Percentiles rank a stretch among this genome's conserved stretches.
phyloP scores from a whole-genome alignment of 306 rosid genomes.

The Vachellia collinsii region DNA sequence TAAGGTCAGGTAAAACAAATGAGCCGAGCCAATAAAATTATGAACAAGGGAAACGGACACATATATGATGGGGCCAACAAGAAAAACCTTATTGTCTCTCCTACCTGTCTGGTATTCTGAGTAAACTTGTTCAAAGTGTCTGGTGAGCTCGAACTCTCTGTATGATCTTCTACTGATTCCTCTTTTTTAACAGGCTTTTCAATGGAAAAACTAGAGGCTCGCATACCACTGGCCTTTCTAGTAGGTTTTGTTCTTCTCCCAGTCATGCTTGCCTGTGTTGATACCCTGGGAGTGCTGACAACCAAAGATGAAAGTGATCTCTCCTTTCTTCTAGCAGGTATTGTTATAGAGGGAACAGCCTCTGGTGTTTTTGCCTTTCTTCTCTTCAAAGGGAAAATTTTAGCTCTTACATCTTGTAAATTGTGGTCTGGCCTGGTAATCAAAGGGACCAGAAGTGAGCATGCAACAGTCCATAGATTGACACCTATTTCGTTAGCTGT shows the following conservation, averaged over 20 bases:
- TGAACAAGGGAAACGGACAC: constrained; percentile 16
- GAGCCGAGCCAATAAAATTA: neutral
- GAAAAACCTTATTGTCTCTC: constrained; percentile 28
- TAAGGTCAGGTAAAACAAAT: constrained; percentile 28
- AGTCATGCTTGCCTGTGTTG: constrained; percentile 50
- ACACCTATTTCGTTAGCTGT: neutral
- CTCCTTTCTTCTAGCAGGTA: constrained; percentile 70
- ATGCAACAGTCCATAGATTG: constrained; percentile 10
- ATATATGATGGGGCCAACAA: neutral
- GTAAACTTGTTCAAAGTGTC: constrained; percentile 52
- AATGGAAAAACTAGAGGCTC: constrained; percentile 49
- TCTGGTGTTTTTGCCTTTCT: constrained; percentile 56
- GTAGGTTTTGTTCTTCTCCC: constrained; percentile 67
- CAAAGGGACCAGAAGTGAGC: constrained; percentile 23
- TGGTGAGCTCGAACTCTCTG: constrained; percentile 55
- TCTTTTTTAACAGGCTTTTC: constrained; percentile 57
- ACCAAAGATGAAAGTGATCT: constrained; percentile 75
- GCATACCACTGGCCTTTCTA: constrained; percentile 59
- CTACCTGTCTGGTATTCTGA: constrained; percentile 55
- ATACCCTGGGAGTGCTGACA: constrained; percentile 68
- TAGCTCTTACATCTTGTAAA: constrained; percentile 71
- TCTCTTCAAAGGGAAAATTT: constrained; percentile 60
- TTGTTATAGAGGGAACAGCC: constrained; percentile 41
- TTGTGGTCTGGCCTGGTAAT: constrained; percentile 68
- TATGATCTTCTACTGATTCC: constrained; percentile 44